Base-by-base conservation (phyloP, 108 stramenopile species). In the Nitzschia sp. region DNA sequence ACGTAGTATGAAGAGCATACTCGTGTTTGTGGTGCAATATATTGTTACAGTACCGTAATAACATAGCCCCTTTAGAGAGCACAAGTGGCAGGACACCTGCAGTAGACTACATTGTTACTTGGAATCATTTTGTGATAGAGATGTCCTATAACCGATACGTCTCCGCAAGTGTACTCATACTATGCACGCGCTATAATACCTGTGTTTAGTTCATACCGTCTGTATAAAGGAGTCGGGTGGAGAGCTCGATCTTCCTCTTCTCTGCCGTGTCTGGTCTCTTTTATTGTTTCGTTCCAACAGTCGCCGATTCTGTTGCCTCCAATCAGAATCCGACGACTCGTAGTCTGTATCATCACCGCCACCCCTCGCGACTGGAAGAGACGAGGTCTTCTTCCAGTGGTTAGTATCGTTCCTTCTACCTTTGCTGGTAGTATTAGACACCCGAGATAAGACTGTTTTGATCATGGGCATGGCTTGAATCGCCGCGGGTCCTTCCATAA, bases 401-500 rank as follows among this genome's bases (percentile, higher is more conserved):
- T 8, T n/a, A 19, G 19, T 11, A 50, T 22, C 21, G 4, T 50
- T 22, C 17, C 4, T 21, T 50, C 17, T n/a, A n/a, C n/a, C n/a
- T n/a, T n/a, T n/a, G n/a, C n/a, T n/a, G n/a, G n/a, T n/a, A n/a
- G n/a, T n/a, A n/a, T n/a, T n/a, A n/a, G n/a, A n/a, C 19, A n/a
- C 21, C 19, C 48, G 48, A 50, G 8, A 21, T 5, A 16, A 50
- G 13, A n/a, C 48, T 22, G 48, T n/a, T 50, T 22, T 8, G 19
- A 50, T 44, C 60, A 61, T 41, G 60, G 78, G 77, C 23, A 85
- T 67, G 45, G 45, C 72, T 55, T 61, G 73, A 66, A 86, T 86
- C 17, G 83, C 83, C 17, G 88, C 88, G 11, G 93, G 89, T 4
- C 87, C 89, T 50, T 88, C 78, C 66, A 95, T 89, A 19, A 95